A percentile compares a stretch with the other conserved stretches of the same genome.
Evolutionary conservation across 2,329 filamentous ascomycete species (phyloP).

Genomic region (Pseudogymnoascus sp.): DNA sequence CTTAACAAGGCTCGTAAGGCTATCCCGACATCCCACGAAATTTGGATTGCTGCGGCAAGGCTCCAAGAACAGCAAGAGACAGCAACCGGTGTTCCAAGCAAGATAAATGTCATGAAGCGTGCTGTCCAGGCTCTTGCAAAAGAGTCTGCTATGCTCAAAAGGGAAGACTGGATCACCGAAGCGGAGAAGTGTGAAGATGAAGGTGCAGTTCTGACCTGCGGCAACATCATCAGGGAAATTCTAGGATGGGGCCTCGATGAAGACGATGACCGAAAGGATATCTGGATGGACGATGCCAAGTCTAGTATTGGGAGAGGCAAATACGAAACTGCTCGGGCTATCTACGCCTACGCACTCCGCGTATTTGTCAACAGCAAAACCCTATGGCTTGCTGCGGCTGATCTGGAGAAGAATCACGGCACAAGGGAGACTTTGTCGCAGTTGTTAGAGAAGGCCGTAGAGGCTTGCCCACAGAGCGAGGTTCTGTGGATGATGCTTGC

Average conservation of each 20-base stretch:
- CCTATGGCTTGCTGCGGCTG: slow-evolving; percentile 83
- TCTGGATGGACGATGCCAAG: slow-evolving; percentile 91
- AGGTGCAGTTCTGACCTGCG: slow-evolving; percentile 76
- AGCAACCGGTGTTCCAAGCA: slow-evolving; percentile 68
- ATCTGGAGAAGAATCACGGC: slow-evolving; percentile 85
- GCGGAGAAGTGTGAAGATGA: slow-evolving; percentile 94
- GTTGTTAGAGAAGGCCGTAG: slow-evolving; percentile 85
- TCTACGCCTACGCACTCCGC: slow-evolving; percentile 83
- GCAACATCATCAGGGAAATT: slow-evolving; percentile 84
- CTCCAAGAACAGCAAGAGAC: slow-evolving; percentile 84
- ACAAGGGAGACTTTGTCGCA: slow-evolving; percentile 74
- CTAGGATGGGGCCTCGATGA: slow-evolving; percentile 90
- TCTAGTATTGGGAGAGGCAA: slow-evolving; percentile 70
- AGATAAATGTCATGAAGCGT: slow-evolving; percentile 89
- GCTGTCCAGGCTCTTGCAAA: slow-evolving; percentile 81
- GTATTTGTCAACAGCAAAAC: slow-evolving; percentile 83
- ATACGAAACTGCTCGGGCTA: slow-evolving; percentile 86
- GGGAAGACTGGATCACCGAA: slow-evolving; percentile 93
- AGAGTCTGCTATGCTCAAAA: slow-evolving; percentile 91
- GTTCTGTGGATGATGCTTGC: slow-evolving; percentile 94
- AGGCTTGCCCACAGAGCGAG: slow-evolving; percentile 84
- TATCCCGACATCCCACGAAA: slow-evolving; percentile 83
- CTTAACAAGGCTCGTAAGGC: slow-evolving; percentile 93
- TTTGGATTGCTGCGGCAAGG: slow-evolving; percentile 91
- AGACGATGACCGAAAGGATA: slow-evolving; percentile 91